Percentiles rank a stretch among this genome's conserved stretches.
These are phyloP conservation scores for Nephromyces sp. DNA, from an alignment of 169 alveolate species.

Conservation along the genomic window DNA sequence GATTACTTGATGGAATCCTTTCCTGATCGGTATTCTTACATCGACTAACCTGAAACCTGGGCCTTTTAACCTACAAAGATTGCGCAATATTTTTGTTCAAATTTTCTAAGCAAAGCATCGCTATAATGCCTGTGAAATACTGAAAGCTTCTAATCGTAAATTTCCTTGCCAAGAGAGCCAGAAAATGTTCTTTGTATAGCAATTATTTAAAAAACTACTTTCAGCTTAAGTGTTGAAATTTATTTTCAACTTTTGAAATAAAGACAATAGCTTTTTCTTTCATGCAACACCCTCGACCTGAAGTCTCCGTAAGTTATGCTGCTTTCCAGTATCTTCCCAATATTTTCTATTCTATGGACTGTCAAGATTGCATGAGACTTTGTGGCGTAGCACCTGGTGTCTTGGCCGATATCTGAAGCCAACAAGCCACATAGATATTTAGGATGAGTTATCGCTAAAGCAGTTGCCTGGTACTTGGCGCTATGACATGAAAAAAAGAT, in stretches of 20 bases:
- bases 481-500: too few relatives aligned
- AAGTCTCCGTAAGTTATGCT: background rate
- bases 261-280: too few relatives aligned
- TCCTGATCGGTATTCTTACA: background rate
- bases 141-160: too few relatives aligned
- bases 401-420: background rate
- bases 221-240: too few relatives aligned
- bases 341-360: background rate
- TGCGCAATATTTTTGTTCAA: background rate
- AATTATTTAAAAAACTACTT: too few relatives aligned
- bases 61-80: background rate
- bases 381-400: background rate
- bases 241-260: too few relatives aligned
- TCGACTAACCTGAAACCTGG: background rate
- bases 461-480: too few relatives aligned
- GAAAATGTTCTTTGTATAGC: too few relatives aligned
- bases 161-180: too few relatives aligned
- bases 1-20: background rate
- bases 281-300: too few relatives aligned
- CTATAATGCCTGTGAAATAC: background rate
- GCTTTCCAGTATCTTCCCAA: background rate
- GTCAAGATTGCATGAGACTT: background rate
- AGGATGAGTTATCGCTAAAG: too few relatives aligned
- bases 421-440: too few relatives aligned
- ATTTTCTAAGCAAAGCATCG: background rate